Evolutionary conservation across 306 rosid species (phyloP).

Genomic region (Begonia peltatifolia): DNA sequence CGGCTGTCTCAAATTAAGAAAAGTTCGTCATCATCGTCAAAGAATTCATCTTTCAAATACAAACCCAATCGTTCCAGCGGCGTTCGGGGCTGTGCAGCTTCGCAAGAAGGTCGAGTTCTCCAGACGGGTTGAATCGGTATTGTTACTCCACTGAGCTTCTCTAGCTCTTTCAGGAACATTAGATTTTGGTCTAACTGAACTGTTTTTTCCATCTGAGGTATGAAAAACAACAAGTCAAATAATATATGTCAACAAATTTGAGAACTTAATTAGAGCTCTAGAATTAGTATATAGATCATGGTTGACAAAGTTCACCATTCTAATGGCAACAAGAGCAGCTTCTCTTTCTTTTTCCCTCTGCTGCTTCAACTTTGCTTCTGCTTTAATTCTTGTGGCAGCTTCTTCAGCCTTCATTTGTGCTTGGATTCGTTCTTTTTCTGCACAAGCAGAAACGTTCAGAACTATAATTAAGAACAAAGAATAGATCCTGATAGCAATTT

Average conservation of each 20-base stretch:
- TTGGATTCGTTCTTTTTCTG: constrained; percentile 73
- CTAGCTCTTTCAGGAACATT: constrained; percentile 48
- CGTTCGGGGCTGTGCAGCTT: constrained; percentile 12
- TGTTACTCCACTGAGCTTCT: constrained; percentile 40
- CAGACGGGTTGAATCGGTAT: constrained; percentile 14
- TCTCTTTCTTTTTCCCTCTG: constrained; percentile 66
- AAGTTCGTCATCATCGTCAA: constrained; percentile 39
- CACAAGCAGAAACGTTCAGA: background rate
- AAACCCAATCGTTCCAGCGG: constrained; percentile 74
- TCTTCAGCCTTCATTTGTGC: constrained; percentile 67
- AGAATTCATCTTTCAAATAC: constrained; percentile 50
- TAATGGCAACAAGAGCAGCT: constrained; percentile 64
- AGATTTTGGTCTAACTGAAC: constrained; percentile 52
- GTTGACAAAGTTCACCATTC: constrained; percentile 30
- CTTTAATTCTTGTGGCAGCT: constrained; percentile 40
- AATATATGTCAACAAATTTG: background rate
- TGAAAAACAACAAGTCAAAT: background rate
- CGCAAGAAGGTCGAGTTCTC: constrained; percentile 2
- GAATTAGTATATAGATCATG: no score
- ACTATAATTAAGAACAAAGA: background rate
- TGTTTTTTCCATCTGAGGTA: constrained; percentile 48
- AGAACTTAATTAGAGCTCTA: no score
- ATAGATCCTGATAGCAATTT: no score
- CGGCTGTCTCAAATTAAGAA: no score
- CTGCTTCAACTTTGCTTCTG: constrained; percentile 36